A percentile compares a stretch with the other conserved stretches of the same genome.
phyloP scores from a whole-genome alignment of 345 rosid species.

The Anastatica hierochuntica region DNA sequence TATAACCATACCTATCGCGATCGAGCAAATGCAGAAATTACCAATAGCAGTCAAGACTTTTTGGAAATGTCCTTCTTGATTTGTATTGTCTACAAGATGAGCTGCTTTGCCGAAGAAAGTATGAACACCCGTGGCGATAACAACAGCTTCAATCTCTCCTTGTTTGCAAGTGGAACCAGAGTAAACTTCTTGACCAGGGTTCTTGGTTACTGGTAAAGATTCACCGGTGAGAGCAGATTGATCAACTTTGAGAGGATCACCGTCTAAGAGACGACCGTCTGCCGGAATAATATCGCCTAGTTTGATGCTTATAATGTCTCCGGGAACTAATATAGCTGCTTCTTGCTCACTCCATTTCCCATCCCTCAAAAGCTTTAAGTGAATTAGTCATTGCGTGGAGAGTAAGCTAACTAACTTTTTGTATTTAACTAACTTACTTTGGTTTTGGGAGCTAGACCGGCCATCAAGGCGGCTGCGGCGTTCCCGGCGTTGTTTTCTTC shows the following conservation, averaged over 20 bases:
- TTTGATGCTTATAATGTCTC: conserved; percentile 77
- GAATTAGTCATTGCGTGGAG: too few species aligned
- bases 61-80: conserved; percentile 89
- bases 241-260: conserved; percentile 80
- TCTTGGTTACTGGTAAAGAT: conserved; percentile 83
- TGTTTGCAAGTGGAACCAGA: conserved; percentile 92
- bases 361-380: conserved; percentile 84
- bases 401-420: too few species aligned
- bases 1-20: conserved; percentile 64
- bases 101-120: conserved; percentile 94
- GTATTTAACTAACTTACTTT: too few species aligned
- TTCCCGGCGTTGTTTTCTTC: conserved; percentile 93
- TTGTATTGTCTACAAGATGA: conserved; percentile 74
- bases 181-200: conserved; percentile 72
- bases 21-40: conserved; percentile 84
- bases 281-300: conserved; percentile 94
- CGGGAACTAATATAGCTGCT: conserved; percentile 76
- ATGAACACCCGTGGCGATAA: conserved; percentile 88
- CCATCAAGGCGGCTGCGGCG: conserved; percentile 95
- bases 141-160: conserved; percentile 86
- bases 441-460: conserved; percentile 95
- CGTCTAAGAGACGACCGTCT: conserved; percentile 87
- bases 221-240: conserved; percentile 87
- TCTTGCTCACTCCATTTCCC: conserved; percentile 71
- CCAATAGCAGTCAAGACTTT: conserved; percentile 81